These are phyloP conservation scores for Solidago caesia DNA, from an alignment of 129 eudicot species.

Conservation along the genomic window DNA sequence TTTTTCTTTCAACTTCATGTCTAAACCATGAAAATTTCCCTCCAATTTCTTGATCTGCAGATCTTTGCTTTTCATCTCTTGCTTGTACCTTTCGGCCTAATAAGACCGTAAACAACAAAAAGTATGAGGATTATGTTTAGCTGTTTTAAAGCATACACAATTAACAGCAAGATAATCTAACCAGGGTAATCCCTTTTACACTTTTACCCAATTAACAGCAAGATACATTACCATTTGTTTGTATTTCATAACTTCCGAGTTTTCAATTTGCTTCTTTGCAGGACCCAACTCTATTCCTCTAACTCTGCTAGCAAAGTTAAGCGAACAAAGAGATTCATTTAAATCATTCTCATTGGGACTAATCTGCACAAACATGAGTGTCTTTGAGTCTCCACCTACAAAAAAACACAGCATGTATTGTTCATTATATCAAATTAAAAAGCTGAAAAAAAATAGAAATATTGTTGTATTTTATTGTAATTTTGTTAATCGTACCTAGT, in stretches of 20 bases:
- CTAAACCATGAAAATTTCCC: conserved; percentile 70
- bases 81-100: conserved; percentile 75
- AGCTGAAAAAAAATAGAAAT: background rate
- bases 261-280: conserved; percentile 88
- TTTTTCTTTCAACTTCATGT: conserved; percentile 70
- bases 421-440: background rate
- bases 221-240: conserved; percentile 71
- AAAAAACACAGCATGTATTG: background rate
- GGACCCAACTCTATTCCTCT: conserved; percentile 98
- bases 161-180: background rate
- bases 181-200: too few relatives aligned
- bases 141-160: background rate
- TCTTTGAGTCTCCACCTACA: conserved; percentile 94
- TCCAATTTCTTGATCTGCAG: conserved; percentile 76
- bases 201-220: background rate
- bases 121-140: background rate
- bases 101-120: conserved; percentile 18
- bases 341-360: conserved; percentile 88
- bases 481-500: conserved; percentile 49
- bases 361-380: conserved; percentile 92
- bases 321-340: conserved; percentile 92
- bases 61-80: conserved; percentile 75
- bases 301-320: conserved; percentile 96
- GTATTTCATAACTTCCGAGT: conserved; percentile 67
- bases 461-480: conserved; percentile 1